Conservation (phyloP, 306 rosid genomes). For the Citrullus mucosospermus region DNA sequence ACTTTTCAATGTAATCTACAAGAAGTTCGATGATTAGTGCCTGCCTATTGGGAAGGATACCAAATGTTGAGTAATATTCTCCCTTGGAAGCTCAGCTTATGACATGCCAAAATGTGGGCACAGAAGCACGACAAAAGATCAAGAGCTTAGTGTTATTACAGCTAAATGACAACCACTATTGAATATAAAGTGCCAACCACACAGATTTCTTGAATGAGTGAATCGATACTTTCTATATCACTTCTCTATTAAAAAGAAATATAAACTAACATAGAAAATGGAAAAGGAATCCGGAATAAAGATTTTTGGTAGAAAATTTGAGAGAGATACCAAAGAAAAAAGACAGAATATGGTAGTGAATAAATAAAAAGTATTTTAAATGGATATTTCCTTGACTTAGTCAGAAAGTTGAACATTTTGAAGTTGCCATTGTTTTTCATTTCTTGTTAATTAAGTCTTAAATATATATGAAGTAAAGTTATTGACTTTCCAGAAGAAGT, state of each 20-base stretch:
- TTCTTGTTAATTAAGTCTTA: slow-evolving; percentile 5
- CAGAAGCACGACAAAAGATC: slow-evolving; percentile 17
- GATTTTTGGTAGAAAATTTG: background rate
- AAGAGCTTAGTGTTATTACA: slow-evolving; percentile 2
- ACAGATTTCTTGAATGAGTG: slow-evolving; percentile 14
- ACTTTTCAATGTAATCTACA: background rate
- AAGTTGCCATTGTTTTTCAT: background rate
- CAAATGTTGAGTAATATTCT: slow-evolving; percentile 1
- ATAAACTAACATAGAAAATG: background rate
- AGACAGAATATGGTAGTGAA: background rate
- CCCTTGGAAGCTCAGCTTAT: slow-evolving; percentile 2
- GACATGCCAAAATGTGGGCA: background rate
- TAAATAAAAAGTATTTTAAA: background rate
- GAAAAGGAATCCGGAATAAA: background rate
- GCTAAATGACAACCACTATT: slow-evolving; percentile 15
- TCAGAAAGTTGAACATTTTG: background rate
- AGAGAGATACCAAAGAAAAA: background rate
- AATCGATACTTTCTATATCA: background rate
- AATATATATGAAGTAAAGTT: background rate
- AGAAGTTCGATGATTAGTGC: background rate
- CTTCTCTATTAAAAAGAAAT: background rate
- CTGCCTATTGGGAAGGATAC: background rate
- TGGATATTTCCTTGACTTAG: background rate
- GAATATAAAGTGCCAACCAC: slow-evolving; percentile 19
- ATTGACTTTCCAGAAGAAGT: slow-evolving; percentile 37